Evolutionary conservation across 768 basidiomycete genomes (phyloP).

Genomic region (Leccinum fibrillosum): DNA sequence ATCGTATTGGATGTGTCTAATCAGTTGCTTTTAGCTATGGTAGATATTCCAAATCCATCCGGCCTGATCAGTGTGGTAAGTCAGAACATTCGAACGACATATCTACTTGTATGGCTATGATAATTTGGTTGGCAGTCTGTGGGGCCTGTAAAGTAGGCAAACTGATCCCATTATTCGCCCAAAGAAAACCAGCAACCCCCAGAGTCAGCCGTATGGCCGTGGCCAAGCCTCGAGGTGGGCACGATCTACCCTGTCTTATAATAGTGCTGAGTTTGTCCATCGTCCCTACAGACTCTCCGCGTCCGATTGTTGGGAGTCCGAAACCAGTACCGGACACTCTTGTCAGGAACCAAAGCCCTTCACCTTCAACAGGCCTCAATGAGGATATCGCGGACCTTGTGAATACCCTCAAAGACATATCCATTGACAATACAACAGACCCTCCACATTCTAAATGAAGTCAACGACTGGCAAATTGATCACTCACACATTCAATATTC

Average conservation of each 20-base stretch:
- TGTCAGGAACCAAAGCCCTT: not conserved
- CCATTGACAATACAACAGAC: conserved; percentile 1
- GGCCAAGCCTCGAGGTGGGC: conserved; percentile 42
- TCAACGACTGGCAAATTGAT: not conserved
- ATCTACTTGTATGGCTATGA: not conserved
- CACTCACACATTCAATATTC: not conserved
- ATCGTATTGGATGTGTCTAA: conserved; percentile 3
- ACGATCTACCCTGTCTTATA: not conserved
- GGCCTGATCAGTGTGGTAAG: conserved; percentile 60
- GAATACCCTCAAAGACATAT: conserved; percentile 9
- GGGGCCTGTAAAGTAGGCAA: conserved; percentile 60
- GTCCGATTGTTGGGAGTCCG: not conserved
- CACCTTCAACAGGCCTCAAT: not conserved
- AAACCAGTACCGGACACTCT: not conserved
- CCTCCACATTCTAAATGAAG: not conserved
- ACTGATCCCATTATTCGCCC: conserved; percentile 54
- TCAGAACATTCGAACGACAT: conserved; percentile 4
- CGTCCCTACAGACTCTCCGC: conserved; percentile 16
- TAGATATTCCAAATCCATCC: conserved; percentile 70
- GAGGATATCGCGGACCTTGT: conserved; percentile 10
- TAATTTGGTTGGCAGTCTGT: conserved; percentile 45
- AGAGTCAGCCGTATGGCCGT: conserved; percentile 45
- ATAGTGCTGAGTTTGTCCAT: not conserved
- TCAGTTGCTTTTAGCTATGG: conserved; percentile 51
- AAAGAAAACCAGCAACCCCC: conserved; percentile 33